Evolutionary conservation across 108 stramenopile species (phyloP).

Genomic region (Chaetoceros muelleri): DNA sequence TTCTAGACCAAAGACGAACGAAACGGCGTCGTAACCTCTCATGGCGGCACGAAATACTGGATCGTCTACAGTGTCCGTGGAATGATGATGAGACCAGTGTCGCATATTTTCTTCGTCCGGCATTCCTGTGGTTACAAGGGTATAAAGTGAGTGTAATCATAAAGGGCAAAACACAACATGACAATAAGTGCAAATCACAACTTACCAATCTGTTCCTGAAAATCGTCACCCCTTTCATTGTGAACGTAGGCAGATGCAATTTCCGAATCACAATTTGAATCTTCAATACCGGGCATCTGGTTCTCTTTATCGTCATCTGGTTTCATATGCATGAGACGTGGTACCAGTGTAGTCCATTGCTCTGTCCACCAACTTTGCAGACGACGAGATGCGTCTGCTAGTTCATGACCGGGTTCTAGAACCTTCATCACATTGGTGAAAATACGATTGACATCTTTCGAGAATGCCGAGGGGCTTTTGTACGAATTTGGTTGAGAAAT

Average conservation of each 20-base stretch:
- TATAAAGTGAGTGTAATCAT: conserved; percentile 5
- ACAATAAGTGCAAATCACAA: not conserved
- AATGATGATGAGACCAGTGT: conserved; percentile 88
- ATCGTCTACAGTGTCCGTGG: conserved; percentile 87
- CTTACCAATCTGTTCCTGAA: conserved; percentile 69
- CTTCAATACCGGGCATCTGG: not conserved
- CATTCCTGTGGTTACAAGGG: conserved; percentile 41
- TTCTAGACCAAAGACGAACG: conserved; percentile 92
- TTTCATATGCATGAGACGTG: conserved; percentile 75
- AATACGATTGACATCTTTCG: conserved; percentile 89
- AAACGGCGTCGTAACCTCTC: conserved; percentile 75
- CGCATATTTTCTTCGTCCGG: conserved; percentile 94
- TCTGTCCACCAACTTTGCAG: conserved; percentile 72
- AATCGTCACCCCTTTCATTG: conserved; percentile 81
- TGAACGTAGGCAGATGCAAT: conserved; percentile 18
- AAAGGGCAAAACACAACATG: not conserved
- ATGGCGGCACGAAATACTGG: conserved; percentile 86
- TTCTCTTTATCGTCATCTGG: conserved; percentile 32
- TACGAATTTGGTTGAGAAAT: conserved; percentile 33
- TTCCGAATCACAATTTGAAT: conserved; percentile 13
- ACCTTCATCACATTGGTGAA: conserved; percentile 84
- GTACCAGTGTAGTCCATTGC: conserved; percentile 73
- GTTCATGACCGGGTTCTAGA: conserved; percentile 58
- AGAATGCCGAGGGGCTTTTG: conserved; percentile 65
- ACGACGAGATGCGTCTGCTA: conserved; percentile 65